Evolutionary conservation across 371 early-diverging fungal genomes (phyloP), one percentile per base, ranked within the genome.

Genomic region (Mortierella sp.): DNA sequence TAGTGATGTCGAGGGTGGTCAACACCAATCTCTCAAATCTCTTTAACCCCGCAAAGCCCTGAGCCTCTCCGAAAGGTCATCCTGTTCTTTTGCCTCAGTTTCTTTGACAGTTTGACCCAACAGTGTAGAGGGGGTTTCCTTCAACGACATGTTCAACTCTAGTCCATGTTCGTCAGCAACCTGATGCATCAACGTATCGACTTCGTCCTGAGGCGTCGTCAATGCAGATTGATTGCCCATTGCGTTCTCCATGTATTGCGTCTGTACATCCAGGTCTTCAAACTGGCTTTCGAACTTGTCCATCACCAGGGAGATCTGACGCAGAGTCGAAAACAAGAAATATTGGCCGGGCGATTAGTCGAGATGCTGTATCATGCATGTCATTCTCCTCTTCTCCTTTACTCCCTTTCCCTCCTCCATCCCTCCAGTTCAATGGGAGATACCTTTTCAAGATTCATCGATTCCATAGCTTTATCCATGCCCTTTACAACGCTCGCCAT

Each of bases 131-230:
- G 80, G 83, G 18, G 88, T 69, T 50, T 82, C 82, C 28, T 82
- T 81, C 34, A 92, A 78, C 51, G 81, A 80, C 31, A 84, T 81
- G 54, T 92, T 91, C 56, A 95, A 78, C 74, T 94, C 96, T 59
- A 97, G 73, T 2, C 96, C 96, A 76, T 93, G 91, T 69, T 95
- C 95, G 65, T 97, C 98, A 31, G 96, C 98, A 14, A 96, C 95
- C 80, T 94, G 90, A 74, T 94, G 95, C 91, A 96, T 92, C 48
- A 97, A 84, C 47, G 84, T 83, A 54, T 97, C 96, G n/a, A 96
- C 93, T 67, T 97, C 93, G 50, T 89, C 90, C 72, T 90, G 92
- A n/a, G 96, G 96, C 57, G 94, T 95, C n/a, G 92, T 82, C 82
- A 90, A 73, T 13, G 95, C 86, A 6, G 95, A 94, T n/a, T 93